Conservation (phyloP, 176 grass and related monocot genomes). For the Tillandsia leiboldiana region DNA sequence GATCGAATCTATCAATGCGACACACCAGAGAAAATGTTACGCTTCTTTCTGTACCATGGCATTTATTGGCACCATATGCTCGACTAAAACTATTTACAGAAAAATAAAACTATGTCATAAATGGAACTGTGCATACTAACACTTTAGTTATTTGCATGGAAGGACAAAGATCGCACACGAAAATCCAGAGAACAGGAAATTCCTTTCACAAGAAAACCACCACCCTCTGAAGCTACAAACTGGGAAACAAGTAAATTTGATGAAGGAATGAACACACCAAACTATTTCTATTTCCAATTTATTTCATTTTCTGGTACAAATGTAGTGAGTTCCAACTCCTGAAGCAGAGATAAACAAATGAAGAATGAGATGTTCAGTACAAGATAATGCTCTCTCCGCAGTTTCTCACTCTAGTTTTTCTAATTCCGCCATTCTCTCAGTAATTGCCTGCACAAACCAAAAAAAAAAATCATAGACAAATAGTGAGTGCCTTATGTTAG, state of each 20-base stretch:
- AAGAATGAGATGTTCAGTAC: background rate
- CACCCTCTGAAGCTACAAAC: too few species aligned
- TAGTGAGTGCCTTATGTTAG: background rate
- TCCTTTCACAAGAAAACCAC: too few species aligned
- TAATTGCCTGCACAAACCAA: conserved; percentile 36
- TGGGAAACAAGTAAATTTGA: background rate
- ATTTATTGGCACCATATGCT: too few species aligned
- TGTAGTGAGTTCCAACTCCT: background rate
- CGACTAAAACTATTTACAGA: too few species aligned
- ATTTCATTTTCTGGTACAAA: background rate
- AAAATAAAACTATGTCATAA: too few species aligned
- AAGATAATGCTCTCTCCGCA: background rate
- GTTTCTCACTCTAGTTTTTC: conserved; percentile 36
- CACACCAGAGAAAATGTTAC: too few species aligned
- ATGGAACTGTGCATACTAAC: too few species aligned
- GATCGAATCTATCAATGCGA: too few species aligned
- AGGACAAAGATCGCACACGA: too few species aligned
- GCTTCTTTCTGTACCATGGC: too few species aligned
- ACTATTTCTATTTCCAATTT: background rate
- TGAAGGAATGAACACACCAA: background rate
- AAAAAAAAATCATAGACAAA: background rate
- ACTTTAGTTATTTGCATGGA: too few species aligned
- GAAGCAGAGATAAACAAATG: background rate
- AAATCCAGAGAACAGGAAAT: too few species aligned
- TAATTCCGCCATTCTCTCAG: conserved; percentile 55